A percentile compares a stretch with the other conserved stretches of the same genome.
Conservation (phyloP, 371 early-diverging fungal genomes). For the Choanephora cucurbitarum region DNA sequence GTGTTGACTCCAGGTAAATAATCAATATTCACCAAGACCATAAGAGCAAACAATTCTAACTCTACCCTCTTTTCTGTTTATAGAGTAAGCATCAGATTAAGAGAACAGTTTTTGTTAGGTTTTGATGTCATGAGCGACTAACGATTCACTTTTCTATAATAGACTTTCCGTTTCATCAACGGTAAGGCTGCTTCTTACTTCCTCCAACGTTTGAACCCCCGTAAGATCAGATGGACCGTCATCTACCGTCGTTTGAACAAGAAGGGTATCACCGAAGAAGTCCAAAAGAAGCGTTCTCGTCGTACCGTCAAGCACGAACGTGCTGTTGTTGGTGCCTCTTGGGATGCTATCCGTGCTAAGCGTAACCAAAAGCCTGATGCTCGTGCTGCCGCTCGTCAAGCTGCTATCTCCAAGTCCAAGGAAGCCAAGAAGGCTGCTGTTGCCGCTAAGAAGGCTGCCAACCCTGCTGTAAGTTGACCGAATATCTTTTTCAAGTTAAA, state of each 20-base stretch:
- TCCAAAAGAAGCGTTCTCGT: conserved; percentile 94
- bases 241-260: conserved; percentile 98
- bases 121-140: too few relatives aligned
- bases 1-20: conserved; percentile 79
- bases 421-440: conserved; percentile 81
- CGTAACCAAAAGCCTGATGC: conserved; percentile 94
- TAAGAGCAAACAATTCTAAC: background rate
- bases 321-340: conserved; percentile 93
- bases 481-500: background rate
- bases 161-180: conserved; percentile 95
- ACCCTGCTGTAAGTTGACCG: conserved; percentile 25
- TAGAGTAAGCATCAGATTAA: conserved; percentile 28
- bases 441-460: conserved; percentile 74
- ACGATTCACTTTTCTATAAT: conserved; percentile 5
- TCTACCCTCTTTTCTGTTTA: background rate
- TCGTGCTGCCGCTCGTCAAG: conserved; percentile 89
- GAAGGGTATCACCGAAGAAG: conserved; percentile 97
- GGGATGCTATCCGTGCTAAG: conserved; percentile 95
- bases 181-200: conserved; percentile 95
- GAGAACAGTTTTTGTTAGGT: too few relatives aligned
- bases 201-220: conserved; percentile 93
- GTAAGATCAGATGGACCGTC: conserved; percentile 96
- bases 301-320: conserved; percentile 95
- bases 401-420: conserved; percentile 87
- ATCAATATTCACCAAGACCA: too few relatives aligned